These are phyloP conservation scores for Zoysia japonica DNA, from an alignment of 176 grass and related monocot species.

Conservation along the genomic window DNA sequence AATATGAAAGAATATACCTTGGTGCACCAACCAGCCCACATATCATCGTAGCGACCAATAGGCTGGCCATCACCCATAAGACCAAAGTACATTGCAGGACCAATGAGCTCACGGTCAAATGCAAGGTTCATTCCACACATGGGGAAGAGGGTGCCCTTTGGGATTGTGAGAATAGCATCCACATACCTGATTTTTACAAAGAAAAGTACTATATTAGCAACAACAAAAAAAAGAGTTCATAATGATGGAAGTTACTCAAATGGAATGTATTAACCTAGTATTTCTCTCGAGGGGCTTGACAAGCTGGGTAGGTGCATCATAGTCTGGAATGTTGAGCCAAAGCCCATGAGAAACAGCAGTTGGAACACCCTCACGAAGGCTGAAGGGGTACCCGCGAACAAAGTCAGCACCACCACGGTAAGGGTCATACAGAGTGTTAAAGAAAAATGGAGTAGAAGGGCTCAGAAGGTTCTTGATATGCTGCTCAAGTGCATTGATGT, in stretches of 20 bases:
- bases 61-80: constrained; percentile 82
- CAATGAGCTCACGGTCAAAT: constrained; percentile 75
- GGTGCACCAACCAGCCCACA: constrained; percentile 80
- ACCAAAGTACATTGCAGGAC: constrained; percentile 78
- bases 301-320: constrained; percentile 78
- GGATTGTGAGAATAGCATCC: constrained; percentile 68
- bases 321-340: constrained; percentile 79
- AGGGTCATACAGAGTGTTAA: constrained; percentile 70
- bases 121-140: constrained; percentile 88
- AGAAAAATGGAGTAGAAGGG: constrained; percentile 75
- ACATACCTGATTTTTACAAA: constrained; percentile 56
- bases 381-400: constrained; percentile 74
- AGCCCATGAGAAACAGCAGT: constrained; percentile 73
- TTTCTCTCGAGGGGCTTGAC: constrained; percentile 74
- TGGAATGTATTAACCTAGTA: constrained; percentile 30
- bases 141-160: constrained; percentile 68
- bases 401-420: constrained; percentile 69
- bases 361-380: constrained; percentile 63
- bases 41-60: constrained; percentile 74
- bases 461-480: constrained; percentile 68
- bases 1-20: constrained; percentile 44
- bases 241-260: background rate
- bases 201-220: background rate
- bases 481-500: constrained; percentile 70
- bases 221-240: background rate